phyloP scores from a whole-genome alignment of 2,329 filamentous ascomycete genomes.

The Nemania sp. region DNA sequence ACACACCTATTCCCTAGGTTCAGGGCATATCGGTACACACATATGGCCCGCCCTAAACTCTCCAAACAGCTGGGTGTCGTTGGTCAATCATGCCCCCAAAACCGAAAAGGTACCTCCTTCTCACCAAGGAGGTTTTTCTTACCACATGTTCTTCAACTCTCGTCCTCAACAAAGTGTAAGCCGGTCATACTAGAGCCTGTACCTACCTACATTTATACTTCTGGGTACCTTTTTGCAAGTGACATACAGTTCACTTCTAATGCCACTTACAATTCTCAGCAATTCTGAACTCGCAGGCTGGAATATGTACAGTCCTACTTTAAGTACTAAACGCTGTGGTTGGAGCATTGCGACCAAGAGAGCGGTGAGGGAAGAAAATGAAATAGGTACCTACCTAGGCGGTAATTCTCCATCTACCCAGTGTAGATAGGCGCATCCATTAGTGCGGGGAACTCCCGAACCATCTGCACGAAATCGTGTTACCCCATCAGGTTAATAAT shows the following conservation, averaged over 20 bases:
- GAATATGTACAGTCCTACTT: neutral
- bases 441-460: constrained; percentile 35
- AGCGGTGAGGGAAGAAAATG: constrained; percentile 21
- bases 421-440: constrained; percentile 24
- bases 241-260: neutral
- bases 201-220: neutral
- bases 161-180: too few species aligned
- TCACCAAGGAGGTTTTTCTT: neutral
- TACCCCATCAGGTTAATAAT: constrained; percentile 32
- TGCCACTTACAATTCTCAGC: neutral
- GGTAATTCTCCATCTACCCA: neutral
- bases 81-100: neutral
- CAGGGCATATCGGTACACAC: neutral
- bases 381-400: neutral
- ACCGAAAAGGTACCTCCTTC: too few species aligned
- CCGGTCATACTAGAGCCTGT: neutral
- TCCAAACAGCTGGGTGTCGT: constrained; percentile 17
- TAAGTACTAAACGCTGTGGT: too few species aligned
- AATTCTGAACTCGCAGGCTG: neutral
- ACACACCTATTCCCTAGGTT: neutral
- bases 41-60: constrained; percentile 12
- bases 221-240: neutral
- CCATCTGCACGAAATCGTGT: constrained; percentile 31
- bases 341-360: neutral
- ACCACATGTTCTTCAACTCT: too few species aligned